Evolutionary conservation across 371 early-diverging fungal genomes (phyloP).

Genomic region (Rhizopus microsporus): DNA sequence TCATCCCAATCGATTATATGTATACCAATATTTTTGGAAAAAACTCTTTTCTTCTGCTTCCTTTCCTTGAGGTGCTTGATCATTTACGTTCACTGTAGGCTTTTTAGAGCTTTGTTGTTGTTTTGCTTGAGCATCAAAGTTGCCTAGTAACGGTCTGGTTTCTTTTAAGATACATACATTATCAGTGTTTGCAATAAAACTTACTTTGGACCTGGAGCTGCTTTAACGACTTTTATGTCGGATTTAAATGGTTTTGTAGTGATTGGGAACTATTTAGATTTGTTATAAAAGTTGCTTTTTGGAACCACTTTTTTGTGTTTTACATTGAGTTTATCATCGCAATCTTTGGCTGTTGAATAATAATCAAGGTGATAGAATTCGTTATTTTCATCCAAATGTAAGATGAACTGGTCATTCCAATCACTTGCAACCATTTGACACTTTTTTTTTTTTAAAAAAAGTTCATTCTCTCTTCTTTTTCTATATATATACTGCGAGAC

Average conservation of each 20-base stretch:
- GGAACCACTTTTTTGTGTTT: not conserved
- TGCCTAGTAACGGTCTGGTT: slow-evolving; percentile 25
- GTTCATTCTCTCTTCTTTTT: not conserved
- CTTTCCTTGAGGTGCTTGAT: slow-evolving; percentile 18
- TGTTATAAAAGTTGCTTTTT: not conserved
- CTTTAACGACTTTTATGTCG: slow-evolving; percentile 11
- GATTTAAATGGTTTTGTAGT: slow-evolving; percentile 22
- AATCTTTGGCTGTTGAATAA: slow-evolving; percentile 25
- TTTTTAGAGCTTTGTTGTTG: slow-evolving; percentile 19
- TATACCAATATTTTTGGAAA: slow-evolving; percentile 36
- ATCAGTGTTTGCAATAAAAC: not conserved
- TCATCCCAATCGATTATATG: not conserved
- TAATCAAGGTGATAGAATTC: slow-evolving; percentile 29
- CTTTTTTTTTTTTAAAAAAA: slow-evolving; percentile 7
- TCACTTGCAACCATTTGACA: slow-evolving; percentile 34
- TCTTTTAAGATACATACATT: not conserved
- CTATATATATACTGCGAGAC: not conserved
- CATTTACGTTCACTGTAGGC: slow-evolving; percentile 16
- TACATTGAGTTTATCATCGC: slow-evolving; percentile 20
- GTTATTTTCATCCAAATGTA: slow-evolving; percentile 29
- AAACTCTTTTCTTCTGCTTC: slow-evolving; percentile 31
- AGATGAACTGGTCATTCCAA: slow-evolving; percentile 30
- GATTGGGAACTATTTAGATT: slow-evolving; percentile 13
- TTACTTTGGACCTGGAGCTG: slow-evolving; percentile 24
- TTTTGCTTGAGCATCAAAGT: slow-evolving; percentile 22